Percentiles rank a stretch among this genome's conserved stretches.
phyloP scores from a whole-genome alignment of 2,329 filamentous ascomycete species.

The Diaporthe amygdali region DNA sequence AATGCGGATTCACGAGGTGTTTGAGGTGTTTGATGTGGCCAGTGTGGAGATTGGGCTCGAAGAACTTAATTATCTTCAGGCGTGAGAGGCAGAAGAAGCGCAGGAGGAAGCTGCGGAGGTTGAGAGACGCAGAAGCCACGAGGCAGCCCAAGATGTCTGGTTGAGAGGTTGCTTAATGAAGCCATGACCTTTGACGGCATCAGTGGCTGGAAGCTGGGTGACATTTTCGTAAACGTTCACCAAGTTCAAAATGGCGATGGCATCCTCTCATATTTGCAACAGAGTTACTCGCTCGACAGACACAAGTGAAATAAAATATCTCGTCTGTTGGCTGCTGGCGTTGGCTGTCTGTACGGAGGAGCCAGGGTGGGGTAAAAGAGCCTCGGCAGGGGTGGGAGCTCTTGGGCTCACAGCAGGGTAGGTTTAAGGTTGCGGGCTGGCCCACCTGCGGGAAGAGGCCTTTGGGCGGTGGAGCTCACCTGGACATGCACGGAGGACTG shows the following conservation, averaged over 20 bases:
- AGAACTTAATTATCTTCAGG: slow-evolving; percentile 41
- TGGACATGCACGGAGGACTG: no score
- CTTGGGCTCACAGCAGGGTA: not conserved
- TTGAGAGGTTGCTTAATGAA: slow-evolving; percentile 35
- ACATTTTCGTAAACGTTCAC: not conserved
- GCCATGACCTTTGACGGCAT: not conserved
- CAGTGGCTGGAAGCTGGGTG: not conserved
- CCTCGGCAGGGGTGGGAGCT: not conserved
- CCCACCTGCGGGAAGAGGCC: not conserved
- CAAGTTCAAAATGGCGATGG: not conserved
- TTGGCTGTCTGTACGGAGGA: not conserved
- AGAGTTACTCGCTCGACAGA: not conserved
- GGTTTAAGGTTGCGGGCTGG: not conserved
- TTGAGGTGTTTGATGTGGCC: slow-evolving; percentile 54
- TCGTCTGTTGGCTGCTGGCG: not conserved
- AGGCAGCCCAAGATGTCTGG: slow-evolving; percentile 43
- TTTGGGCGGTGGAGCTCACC: no score
- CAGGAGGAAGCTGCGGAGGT: slow-evolving; percentile 58
- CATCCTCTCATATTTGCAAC: no score
- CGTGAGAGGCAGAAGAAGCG: slow-evolving; percentile 67
- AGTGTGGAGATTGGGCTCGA: slow-evolving; percentile 57
- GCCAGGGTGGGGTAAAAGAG: not conserved
- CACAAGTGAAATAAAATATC: no score
- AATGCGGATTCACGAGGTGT: slow-evolving; percentile 70
- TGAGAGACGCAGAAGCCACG: slow-evolving; percentile 53